Conservation (phyloP, 192 early-diverging fungal genomes). For the Linnemannia elongata region DNA sequence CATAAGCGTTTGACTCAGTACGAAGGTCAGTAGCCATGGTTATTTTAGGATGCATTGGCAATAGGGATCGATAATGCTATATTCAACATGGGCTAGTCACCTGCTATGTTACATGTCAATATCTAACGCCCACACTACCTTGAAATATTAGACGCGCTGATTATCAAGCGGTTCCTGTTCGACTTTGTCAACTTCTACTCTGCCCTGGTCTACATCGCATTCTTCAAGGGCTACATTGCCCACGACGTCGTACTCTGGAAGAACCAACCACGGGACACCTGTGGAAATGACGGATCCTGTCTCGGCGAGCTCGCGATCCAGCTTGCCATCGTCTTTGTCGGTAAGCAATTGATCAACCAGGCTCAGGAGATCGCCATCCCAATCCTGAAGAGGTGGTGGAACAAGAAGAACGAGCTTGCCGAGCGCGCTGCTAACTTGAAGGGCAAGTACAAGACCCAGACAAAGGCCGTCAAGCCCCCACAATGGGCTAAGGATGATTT, state of each 20-base stretch:
- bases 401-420: conserved; percentile 48
- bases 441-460: conserved; percentile 41
- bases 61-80: too few species aligned
- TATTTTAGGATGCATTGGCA: too few species aligned
- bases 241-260: neutral
- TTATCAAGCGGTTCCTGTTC: conserved; percentile 71
- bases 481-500: conserved; percentile 64
- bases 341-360: conserved; percentile 66
- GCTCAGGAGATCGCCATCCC: conserved; percentile 63
- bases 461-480: conserved; percentile 44
- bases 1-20: conserved; percentile 57
- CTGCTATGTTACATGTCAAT: neutral
- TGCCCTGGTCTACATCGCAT: conserved; percentile 69
- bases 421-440: conserved; percentile 14
- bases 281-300: conserved; percentile 49
- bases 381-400: conserved; percentile 45
- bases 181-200: conserved; percentile 76
- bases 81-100: too few species aligned
- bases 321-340: conserved; percentile 73
- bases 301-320: conserved; percentile 70
- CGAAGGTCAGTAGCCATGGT: conserved; percentile 50
- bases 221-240: conserved; percentile 56
- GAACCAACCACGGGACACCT: neutral
- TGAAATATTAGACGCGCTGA: conserved; percentile 58
- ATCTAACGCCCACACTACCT: neutral